Conservation (phyloP, 345 rosid species). For the Mercurialis annua region DNA sequence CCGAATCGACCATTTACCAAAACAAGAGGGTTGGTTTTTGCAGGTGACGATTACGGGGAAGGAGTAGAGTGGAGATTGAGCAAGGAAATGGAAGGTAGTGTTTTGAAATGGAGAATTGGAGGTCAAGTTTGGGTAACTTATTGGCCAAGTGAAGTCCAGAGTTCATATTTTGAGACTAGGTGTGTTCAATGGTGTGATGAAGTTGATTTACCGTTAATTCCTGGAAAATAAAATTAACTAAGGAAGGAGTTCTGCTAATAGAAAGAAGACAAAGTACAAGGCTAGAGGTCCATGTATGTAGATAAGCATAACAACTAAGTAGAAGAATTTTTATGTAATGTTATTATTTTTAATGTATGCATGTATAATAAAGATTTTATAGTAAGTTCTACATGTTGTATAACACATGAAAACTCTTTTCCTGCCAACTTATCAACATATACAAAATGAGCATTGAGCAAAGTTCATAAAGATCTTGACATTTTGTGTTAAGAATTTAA, state of each 20-base stretch:
- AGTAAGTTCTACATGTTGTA: background rate
- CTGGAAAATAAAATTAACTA: conserved; percentile 17
- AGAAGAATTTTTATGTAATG: too few relatives aligned
- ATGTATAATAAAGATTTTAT: background rate
- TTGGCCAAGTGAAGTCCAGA: conserved; percentile 54
- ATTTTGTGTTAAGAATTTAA: too few relatives aligned
- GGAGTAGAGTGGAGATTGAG: conserved; percentile 71
- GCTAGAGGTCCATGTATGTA: background rate
- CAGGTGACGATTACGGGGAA: conserved; percentile 71
- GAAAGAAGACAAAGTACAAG: background rate
- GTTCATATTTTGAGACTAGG: conserved; percentile 62
- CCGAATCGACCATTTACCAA: conserved; percentile 56
- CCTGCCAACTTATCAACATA: too few relatives aligned
- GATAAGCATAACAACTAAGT: too few relatives aligned
- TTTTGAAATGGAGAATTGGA: conserved; percentile 83
- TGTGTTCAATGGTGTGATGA: conserved; percentile 86
- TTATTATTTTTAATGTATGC: background rate
- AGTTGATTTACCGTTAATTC: conserved; percentile 75
- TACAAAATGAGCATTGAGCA: too few relatives aligned
- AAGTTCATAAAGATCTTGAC: too few relatives aligned
- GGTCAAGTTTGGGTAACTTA: conserved; percentile 75
- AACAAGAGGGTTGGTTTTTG: conserved; percentile 69
- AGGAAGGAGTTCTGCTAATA: too few relatives aligned
- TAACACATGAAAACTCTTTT: background rate
- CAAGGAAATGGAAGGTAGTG: conserved; percentile 91